phyloP scores from a whole-genome alignment of 805 yeast genomes.

The Candida silvatica region DNA sequence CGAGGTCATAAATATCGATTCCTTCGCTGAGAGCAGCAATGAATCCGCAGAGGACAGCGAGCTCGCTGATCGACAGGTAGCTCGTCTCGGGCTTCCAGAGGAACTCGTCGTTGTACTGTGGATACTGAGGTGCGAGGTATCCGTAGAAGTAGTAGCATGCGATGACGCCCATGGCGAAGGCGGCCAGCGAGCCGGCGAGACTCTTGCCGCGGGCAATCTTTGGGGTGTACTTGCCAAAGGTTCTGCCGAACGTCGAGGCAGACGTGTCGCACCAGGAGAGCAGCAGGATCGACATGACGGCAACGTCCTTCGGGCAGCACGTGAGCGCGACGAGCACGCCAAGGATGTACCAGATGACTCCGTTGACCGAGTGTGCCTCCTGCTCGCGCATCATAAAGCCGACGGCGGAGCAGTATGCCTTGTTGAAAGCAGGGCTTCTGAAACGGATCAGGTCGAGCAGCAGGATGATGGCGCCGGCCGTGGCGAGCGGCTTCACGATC shows the following conservation, averaged over 20 bases:
- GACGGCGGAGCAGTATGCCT: constrained; percentile 51
- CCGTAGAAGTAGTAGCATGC: constrained; percentile 68
- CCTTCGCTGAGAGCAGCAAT: constrained; percentile 86
- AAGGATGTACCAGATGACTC: constrained; percentile 78
- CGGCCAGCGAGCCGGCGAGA: constrained; percentile 85
- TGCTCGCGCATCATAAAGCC: constrained; percentile 82
- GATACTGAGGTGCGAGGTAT: constrained; percentile 54
- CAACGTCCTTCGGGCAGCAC: constrained; percentile 71
- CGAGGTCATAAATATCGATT: constrained; percentile 65
- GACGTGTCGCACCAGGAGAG: constrained; percentile 98
- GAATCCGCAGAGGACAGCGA: constrained; percentile 62
- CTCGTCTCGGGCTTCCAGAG: constrained; percentile 61
- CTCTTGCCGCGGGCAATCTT: constrained; percentile 68
- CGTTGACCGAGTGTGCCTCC: constrained; percentile 70
- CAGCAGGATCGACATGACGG: constrained; percentile 64
- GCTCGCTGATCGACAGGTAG: constrained; percentile 38
- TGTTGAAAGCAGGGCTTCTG: constrained; percentile 51
- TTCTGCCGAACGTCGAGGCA: constrained; percentile 89
- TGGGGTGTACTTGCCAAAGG: constrained; percentile 78
- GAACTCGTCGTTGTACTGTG: constrained; percentile 41
- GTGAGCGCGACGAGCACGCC: constrained; percentile 70
- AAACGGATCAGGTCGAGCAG: constrained; percentile 64
- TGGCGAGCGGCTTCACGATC: constrained; percentile 51
- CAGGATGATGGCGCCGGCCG: constrained; percentile 49
- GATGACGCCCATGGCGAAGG: constrained; percentile 62